These are phyloP conservation scores for Macadamia tetraphylla DNA, from an alignment of 164 flowering plant species.

Conservation along the genomic window DNA sequence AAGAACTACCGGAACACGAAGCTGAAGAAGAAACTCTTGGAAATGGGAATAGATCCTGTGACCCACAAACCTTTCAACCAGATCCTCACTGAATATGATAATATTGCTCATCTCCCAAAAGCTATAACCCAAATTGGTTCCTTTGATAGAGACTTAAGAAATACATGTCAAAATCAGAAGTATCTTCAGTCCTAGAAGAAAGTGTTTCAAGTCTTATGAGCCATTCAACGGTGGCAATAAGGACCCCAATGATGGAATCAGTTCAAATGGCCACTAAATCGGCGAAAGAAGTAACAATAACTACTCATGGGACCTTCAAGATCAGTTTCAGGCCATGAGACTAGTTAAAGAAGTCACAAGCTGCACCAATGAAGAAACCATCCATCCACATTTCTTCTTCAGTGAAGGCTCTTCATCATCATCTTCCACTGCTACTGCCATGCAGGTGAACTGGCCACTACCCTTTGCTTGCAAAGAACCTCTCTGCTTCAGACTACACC, in stretches of 20 bases:
- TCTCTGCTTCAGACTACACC: conserved; percentile 11
- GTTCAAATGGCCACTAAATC: conserved; percentile 15
- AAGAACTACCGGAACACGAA: conserved; percentile 86
- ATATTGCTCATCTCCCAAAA: conserved; percentile 48
- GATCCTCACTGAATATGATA: conserved; percentile 65
- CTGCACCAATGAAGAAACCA: conserved; percentile 10
- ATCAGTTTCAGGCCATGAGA: conserved; percentile 64
- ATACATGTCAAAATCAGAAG: conserved; percentile 30
- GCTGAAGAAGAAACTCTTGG: conserved; percentile 62
- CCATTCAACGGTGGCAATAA: conserved; percentile 4
- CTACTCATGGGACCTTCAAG: conserved; percentile 43
- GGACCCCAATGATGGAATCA: conserved; percentile 14
- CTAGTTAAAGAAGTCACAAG: conserved; percentile 40
- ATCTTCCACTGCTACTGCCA: conserved; percentile 30
- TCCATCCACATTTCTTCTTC: conserved; percentile 11
- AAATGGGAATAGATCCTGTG: conserved; percentile 86
- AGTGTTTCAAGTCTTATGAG: conserved; percentile 5
- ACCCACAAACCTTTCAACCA: conserved; percentile 88
- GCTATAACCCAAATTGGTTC: conserved; percentile 33
- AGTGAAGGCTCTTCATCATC: conserved; percentile 20
- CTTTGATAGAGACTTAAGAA: conserved; percentile 45
- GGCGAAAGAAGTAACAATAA: conserved; percentile 4
- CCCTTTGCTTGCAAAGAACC: conserved; percentile 9
- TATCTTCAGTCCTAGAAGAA: neutral
- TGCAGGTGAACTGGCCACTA: conserved; percentile 25